Base-by-base conservation (phyloP, 1,139 yeast species). In the Geotrichum carabidarum region DNA sequence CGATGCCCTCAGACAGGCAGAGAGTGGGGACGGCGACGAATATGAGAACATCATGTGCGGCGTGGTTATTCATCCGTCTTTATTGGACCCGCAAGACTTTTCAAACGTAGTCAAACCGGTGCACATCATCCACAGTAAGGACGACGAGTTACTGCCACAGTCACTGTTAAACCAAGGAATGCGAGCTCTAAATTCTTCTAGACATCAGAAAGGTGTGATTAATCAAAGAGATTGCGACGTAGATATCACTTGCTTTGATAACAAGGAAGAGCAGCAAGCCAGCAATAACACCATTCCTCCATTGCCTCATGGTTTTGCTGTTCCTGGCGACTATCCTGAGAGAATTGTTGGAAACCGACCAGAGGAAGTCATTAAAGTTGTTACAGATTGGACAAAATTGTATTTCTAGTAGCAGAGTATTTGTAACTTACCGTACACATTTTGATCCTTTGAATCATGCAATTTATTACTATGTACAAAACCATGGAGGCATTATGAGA, bases 271-370 rank as follows among this genome's bases (percentile, higher is more conserved):
- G 52, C 46, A 49, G 54, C 4, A 46, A n/a, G 54, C 45, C 6
- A 38, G 43, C 36, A 59, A 43, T 56, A 58, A 48, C 32, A 37
- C 45, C n/a, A 53, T 50, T n/a, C 56, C 55, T 3, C 62, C 63
- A 1, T 58, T 72, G 30, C 76, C 76, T 2, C 76, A 73, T 59
- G 75, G 76, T 1, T 73, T 73, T 60, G 74, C 73, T 0, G 74
- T 73, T 17, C 71, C 73, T 30, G 75, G 75, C 1, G 76, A 73
- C 52, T 73, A 72, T 54, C 64, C 70, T 9, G 62, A 59, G 17
- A 48, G 57, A 0, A 58, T 58, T 32, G 71, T 67, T 2, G 69
- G 68, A 71, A 58, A 80, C 43, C 51, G 55, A 27, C 70, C 70
- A 1, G 56, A 55, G 14, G 59, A 61, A 48, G 70, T 66, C 12